Evolutionary conservation across 169 alveolate genomes (phyloP).

Genomic region (Cryptosporidium viatorum): DNA sequence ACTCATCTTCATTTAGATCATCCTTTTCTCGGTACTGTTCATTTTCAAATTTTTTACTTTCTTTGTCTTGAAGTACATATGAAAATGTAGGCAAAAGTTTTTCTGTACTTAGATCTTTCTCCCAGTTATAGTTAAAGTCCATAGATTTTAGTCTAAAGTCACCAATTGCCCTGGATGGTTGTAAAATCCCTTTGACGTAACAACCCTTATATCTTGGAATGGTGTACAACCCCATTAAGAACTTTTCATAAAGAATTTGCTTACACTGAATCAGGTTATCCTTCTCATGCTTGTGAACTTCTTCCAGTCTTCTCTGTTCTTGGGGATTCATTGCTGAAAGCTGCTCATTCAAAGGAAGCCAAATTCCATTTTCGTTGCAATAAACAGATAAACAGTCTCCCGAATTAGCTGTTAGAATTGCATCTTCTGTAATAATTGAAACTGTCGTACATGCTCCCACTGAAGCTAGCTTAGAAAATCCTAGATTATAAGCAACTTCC

Average conservation of each 20-base stretch:
- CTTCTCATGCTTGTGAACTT: slow-evolving; percentile 40
- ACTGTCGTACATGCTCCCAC: slow-evolving; percentile 63
- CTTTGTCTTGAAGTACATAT: neutral
- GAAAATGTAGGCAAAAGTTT: slow-evolving; percentile 39
- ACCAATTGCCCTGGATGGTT: slow-evolving; percentile 75
- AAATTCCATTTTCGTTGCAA: slow-evolving; percentile 45
- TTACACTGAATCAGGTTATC: slow-evolving; percentile 57
- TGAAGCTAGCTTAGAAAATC: slow-evolving; percentile 62
- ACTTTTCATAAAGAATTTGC: slow-evolving; percentile 22
- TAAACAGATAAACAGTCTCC: slow-evolving; percentile 61
- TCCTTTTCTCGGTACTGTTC: neutral
- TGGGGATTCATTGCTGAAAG: slow-evolving; percentile 72
- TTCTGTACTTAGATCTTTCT: slow-evolving; percentile 48
- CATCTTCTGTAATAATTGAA: slow-evolving; percentile 55
- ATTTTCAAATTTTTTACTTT: neutral
- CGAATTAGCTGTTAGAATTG: slow-evolving; percentile 62
- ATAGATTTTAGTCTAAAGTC: slow-evolving; percentile 62
- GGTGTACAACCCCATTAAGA: slow-evolving; percentile 26
- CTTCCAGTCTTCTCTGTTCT: slow-evolving; percentile 69
- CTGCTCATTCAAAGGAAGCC: slow-evolving; percentile 72
- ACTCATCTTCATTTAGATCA: slow-evolving; percentile 3
- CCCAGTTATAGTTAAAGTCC: slow-evolving; percentile 76
- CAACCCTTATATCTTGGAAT: slow-evolving; percentile 44
- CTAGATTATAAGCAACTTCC: slow-evolving; percentile 51
- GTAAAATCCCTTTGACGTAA: slow-evolving; percentile 62